phyloP scores from a whole-genome alignment of 140 eudicot species.

The Bidens hawaiensis region DNA sequence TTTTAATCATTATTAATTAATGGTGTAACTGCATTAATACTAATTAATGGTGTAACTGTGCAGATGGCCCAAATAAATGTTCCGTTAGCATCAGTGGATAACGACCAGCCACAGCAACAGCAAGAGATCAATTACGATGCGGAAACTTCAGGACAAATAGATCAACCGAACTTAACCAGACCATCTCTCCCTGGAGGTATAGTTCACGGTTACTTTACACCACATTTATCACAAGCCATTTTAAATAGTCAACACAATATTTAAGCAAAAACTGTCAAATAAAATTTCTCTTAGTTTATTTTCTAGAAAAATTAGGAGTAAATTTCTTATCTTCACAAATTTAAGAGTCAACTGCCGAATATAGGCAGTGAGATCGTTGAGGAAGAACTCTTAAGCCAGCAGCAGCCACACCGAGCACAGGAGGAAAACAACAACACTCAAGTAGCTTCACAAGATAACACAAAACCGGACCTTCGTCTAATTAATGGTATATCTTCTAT shows the following conservation, averaged over 20 bases:
- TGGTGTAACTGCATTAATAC: background rate
- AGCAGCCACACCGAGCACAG: background rate
- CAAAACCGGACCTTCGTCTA: background rate
- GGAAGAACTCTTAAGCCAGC: slow-evolving; percentile 1
- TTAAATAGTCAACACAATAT: background rate
- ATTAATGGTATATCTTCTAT: background rate
- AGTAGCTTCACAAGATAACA: background rate
- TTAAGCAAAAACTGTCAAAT: background rate
- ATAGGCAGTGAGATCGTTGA: background rate
- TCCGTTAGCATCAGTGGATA: background rate
- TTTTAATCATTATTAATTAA: background rate
- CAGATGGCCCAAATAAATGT: background rate
- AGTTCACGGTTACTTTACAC: background rate
- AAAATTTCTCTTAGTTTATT: background rate
- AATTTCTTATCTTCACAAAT: background rate
- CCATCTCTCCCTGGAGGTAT: background rate
- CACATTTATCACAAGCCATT: background rate
- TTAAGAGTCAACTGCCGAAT: background rate
- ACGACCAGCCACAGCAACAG: too few relatives aligned
- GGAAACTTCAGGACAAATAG: background rate
- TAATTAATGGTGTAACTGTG: background rate
- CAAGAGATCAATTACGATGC: background rate
- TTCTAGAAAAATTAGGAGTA: background rate
- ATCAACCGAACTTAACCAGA: background rate
- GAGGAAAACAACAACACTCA: background rate